phyloP scores from a whole-genome alignment of 2,329 filamentous ascomycete species.

The Ascochyta koolunga region DNA sequence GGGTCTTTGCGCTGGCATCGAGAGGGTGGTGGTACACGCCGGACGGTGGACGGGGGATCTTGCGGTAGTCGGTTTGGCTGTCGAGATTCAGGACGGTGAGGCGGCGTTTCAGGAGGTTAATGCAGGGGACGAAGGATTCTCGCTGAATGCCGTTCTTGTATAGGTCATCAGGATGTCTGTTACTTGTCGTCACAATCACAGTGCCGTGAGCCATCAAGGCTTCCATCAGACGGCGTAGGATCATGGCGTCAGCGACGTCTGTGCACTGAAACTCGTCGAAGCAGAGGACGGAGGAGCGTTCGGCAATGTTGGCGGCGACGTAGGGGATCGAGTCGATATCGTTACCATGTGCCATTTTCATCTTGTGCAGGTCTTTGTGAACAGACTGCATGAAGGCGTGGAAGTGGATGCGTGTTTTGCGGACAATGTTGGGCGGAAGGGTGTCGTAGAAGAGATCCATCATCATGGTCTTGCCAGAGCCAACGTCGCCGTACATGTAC shows the following conservation, averaged over 20 bases:
- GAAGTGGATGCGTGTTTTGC: constrained; percentile 94
- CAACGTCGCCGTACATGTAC: constrained; percentile 96
- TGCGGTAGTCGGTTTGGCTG: constrained; percentile 94
- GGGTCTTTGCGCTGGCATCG: constrained; percentile 74
- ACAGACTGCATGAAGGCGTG: constrained; percentile 99
- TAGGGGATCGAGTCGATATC: constrained; percentile 91
- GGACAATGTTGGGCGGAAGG: constrained; percentile 75
- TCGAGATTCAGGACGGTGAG: constrained; percentile 93
- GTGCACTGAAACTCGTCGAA: constrained; percentile 99
- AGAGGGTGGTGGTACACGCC: constrained; percentile 93
- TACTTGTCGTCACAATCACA: constrained; percentile 93
- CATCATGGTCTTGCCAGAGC: constrained; percentile 98
- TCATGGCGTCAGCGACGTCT: constrained; percentile 98
- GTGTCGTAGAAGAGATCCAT: constrained; percentile 99
- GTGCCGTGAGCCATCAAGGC: constrained; percentile 95
- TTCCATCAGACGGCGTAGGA: constrained; percentile 85
- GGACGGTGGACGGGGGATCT: constrained; percentile 89
- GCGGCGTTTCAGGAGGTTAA: constrained; percentile 83
- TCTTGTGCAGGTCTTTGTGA: constrained; percentile 85
- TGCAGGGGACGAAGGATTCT: constrained; percentile 93
- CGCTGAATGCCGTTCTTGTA: constrained; percentile 99
- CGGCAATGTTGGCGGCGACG: constrained; percentile 91
- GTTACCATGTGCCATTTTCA: constrained; percentile 87
- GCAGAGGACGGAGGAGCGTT: constrained; percentile 83
- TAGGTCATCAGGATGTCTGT: constrained; percentile 92